Percentiles rank a stretch among this genome's conserved stretches.
Conservation (phyloP, 805 yeast genomes). For the Danielozyma ontarioensis region DNA sequence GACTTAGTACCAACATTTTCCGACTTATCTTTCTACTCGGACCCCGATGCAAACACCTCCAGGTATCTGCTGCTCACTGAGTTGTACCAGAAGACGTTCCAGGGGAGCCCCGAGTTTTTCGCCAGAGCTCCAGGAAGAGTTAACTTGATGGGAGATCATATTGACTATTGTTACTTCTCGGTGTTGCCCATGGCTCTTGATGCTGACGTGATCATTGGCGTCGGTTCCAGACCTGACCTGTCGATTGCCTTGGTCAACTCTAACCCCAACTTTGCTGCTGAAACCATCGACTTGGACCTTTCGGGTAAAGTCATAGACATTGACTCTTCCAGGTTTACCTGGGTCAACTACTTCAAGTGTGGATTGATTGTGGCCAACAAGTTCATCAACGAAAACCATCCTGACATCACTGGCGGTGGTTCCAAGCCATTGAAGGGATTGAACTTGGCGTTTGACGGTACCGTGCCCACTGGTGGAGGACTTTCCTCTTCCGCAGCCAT, state of each 20-base stretch:
- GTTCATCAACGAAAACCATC: conserved; percentile 32
- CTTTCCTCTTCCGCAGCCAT: conserved; percentile 70
- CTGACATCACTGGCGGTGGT: conserved; percentile 16
- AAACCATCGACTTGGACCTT: conserved; percentile 32
- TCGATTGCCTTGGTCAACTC: conserved; percentile 27
- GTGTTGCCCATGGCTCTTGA: conserved; percentile 73
- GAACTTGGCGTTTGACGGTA: conserved; percentile 52
- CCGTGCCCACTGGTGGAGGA: conserved; percentile 71
- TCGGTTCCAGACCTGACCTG: conserved; percentile 12
- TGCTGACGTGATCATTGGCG: conserved; percentile 56
- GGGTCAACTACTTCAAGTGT: conserved; percentile 70
- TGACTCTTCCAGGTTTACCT: conserved; percentile 45
- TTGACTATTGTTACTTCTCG: conserved; percentile 63
- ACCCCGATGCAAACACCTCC: conserved; percentile 15
- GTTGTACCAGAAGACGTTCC: conserved; percentile 18
- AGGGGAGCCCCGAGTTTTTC: conserved; percentile 38
- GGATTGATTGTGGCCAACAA: conserved; percentile 57
- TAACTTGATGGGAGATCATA: conserved; percentile 70
- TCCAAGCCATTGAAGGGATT: conserved; percentile 38
- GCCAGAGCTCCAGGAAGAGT: conserved; percentile 74
- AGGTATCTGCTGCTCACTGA: conserved; percentile 22
- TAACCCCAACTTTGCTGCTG: conserved; percentile 28
- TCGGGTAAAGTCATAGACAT: conserved; percentile 40
- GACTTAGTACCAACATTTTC: conserved; percentile 28
- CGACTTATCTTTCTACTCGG: conserved; percentile 31